phyloP scores from a whole-genome alignment of 495 filamentous ascomycete species.

The Acidiella bohemica region DNA sequence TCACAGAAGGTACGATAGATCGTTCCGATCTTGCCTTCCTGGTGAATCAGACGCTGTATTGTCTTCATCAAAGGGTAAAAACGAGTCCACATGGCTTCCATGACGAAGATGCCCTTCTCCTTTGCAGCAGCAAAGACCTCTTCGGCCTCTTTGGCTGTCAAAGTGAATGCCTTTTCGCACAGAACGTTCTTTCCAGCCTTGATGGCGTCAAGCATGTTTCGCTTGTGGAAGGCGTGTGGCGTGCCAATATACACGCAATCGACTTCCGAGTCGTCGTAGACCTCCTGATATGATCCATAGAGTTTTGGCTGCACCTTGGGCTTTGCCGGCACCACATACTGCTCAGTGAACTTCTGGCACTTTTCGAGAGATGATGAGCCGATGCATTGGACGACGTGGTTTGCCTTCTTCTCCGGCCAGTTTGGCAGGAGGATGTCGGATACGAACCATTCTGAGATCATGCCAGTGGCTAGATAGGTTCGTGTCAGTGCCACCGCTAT shows the following conservation, averaged over 20 bases:
- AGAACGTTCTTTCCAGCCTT: conserved; percentile 31
- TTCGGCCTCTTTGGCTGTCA: conserved; percentile 29
- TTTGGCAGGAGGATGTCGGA: conserved; percentile 19
- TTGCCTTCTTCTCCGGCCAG: conserved; percentile 20
- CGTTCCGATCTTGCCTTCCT: conserved; percentile 16
- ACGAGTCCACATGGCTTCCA: conserved; percentile 28
- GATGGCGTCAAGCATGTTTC: conserved; percentile 33
- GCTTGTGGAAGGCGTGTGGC: conserved; percentile 32
- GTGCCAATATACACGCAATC: conserved; percentile 37
- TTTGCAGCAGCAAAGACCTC: conserved; percentile 32
- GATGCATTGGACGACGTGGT: conserved; percentile 27
- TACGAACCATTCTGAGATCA: conserved; percentile 26
- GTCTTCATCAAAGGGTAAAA: conserved; percentile 19
- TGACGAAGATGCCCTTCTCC: conserved; percentile 32
- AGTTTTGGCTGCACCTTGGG: conserved; percentile 16
- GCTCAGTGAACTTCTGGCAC: conserved; percentile 22
- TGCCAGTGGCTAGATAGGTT: conserved; percentile 15
- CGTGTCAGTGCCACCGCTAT: background rate
- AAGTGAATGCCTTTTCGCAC: conserved; percentile 34
- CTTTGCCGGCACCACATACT: conserved; percentile 6
- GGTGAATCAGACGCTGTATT: conserved; percentile 16
- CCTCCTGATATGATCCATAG: conserved; percentile 26
- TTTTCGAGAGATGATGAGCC: conserved; percentile 26
- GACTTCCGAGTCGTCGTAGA: conserved; percentile 28
- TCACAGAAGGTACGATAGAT: conserved; percentile 20